Conservation (phyloP, 129 eudicot genomes). For the Flaveria robusta region DNA sequence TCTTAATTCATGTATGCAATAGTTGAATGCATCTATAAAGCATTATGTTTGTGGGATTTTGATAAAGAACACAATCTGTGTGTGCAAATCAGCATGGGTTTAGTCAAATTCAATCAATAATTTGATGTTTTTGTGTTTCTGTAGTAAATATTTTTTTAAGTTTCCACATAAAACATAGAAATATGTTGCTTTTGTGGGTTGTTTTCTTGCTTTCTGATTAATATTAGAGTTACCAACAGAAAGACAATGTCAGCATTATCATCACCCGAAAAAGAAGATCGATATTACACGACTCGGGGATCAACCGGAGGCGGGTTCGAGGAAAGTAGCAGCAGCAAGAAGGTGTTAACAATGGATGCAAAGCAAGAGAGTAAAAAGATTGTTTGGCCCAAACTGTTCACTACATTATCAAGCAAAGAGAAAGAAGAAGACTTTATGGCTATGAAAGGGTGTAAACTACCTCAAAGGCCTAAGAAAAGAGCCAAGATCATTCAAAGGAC, state of each 20-base stretch:
- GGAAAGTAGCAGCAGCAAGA: constrained; percentile 49
- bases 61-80: constrained; percentile 9
- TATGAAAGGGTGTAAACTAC: constrained; percentile 82
- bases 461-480: constrained; percentile 89
- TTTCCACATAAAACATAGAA: constrained; percentile 12
- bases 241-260: constrained; percentile 51
- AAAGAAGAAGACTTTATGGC: constrained; percentile 92
- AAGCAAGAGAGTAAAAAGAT: constrained; percentile 51
- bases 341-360: constrained; percentile 39
- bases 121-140: neutral
- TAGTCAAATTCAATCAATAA: constrained; percentile 2
- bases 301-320: constrained; percentile 49
- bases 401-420: constrained; percentile 71
- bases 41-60: constrained; percentile 18
- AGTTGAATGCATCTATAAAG: constrained; percentile 41
- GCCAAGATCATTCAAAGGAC: constrained; percentile 76
- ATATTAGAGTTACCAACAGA: constrained; percentile 44
- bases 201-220: constrained; percentile 31
- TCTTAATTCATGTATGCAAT: constrained; percentile 23
- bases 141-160: neutral
- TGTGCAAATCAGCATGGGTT: neutral
- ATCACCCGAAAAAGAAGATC: constrained; percentile 67
- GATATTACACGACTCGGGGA: constrained; percentile 79
- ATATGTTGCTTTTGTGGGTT: constrained; percentile 18
- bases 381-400: constrained; percentile 69